Evolutionary conservation across 768 basidiomycete species (phyloP), one percentile per base, ranked within the genome.

Genomic region (Cystobasidium tubakii): DNA sequence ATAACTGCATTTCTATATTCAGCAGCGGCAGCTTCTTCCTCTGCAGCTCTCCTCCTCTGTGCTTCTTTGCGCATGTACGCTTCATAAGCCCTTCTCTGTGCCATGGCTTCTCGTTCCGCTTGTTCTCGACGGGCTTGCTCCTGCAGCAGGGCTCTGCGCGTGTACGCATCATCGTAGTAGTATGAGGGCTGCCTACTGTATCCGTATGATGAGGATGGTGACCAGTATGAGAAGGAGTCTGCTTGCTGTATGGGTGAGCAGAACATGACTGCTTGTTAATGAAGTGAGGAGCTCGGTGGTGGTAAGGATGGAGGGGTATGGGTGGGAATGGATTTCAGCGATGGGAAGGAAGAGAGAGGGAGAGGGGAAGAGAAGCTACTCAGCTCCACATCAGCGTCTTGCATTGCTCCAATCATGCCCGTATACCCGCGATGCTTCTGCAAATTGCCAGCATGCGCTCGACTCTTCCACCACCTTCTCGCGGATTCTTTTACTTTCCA

Each of bases 1-100:
- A 50, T 50, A 12, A 60, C 25, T 7, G 25, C 33, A 4, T 34
- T 27, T 29, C 23, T 60, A 25, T 60, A 60, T 29, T 60, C 23
- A 27, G 15, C 57, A 60, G 57, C 57, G 13, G 57, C 57, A 60
- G 57, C 57, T 60, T 60, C 29, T 29, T 60, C 57, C 57, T 60
- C 57, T 6, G 57, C 46, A 50, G 46, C 46, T n/a, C 57, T 60
- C 27, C 33, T 34, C 29, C 29, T 60, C 17, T 6, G 9, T 60
- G 57, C 57, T 60, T 60, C 57, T 60, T 60, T 27, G 10, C 57
- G 10, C 33, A 60, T 27, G 15, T 60, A 34, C 15, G 57, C 57
- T 60, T 60, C 57, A 34, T 60, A 60, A 29, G 57, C 57, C 21
- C 46, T 60, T 27, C 57, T 27, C 29, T 60, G 13, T 4, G 25